Conservation (phyloP, 306 rosid species). For the Hippophae tibetana region DNA sequence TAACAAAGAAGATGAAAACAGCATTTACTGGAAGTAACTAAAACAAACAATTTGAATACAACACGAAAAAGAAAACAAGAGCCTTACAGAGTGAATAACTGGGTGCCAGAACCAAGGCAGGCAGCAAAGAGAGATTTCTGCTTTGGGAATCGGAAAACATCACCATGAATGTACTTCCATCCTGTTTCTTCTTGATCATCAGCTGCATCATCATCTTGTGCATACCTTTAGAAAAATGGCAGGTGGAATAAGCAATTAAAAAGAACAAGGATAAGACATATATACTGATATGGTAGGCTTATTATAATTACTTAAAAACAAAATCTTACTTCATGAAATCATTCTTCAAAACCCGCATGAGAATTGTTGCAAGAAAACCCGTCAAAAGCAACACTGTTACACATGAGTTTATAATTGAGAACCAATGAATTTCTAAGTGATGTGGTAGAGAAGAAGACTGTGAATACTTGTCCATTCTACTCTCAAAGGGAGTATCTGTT, state of each 20-base stretch:
- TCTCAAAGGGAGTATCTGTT: slow-evolving; percentile 68
- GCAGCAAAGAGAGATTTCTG: slow-evolving; percentile 82
- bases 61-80: slow-evolving; percentile 11
- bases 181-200: slow-evolving; percentile 99
- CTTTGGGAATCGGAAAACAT: slow-evolving; percentile 88
- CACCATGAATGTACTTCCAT: slow-evolving; percentile 97
- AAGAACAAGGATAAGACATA: slow-evolving; percentile 4
- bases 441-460: slow-evolving; percentile 93
- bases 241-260: background rate
- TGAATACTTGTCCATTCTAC: slow-evolving; percentile 92
- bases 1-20: slow-evolving; percentile 16
- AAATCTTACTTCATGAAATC: slow-evolving; percentile 89
- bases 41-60: background rate
- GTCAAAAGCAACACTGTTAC: slow-evolving; percentile 96
- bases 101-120: slow-evolving; percentile 92
- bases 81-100: slow-evolving; percentile 83
- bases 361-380: slow-evolving; percentile 93
- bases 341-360: slow-evolving; percentile 95
- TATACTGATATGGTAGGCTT: slow-evolving; percentile 5
- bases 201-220: slow-evolving; percentile 96
- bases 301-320: slow-evolving; percentile 5
- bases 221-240: slow-evolving; percentile 46
- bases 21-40: slow-evolving; percentile 8
- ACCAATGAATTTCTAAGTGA: slow-evolving; percentile 97
- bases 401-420: slow-evolving; percentile 91